Conservation (phyloP, 805 yeast genomes). For the Saccharomycopsis capsularis region DNA sequence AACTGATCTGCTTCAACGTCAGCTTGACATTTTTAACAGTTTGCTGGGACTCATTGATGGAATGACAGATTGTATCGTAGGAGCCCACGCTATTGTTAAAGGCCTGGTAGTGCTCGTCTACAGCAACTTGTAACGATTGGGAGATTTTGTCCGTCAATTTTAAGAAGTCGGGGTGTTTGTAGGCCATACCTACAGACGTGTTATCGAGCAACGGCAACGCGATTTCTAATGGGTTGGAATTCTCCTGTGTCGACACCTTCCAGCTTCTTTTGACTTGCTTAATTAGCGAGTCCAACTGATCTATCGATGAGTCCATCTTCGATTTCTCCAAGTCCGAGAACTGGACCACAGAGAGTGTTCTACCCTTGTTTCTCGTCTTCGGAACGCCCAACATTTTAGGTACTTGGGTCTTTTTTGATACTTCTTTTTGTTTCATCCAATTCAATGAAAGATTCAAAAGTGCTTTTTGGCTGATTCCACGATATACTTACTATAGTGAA, state of each 20-base stretch:
- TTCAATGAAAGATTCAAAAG: too few species aligned
- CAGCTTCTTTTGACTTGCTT: conserved; percentile 37
- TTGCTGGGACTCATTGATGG: conserved; percentile 59
- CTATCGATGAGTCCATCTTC: conserved; percentile 20
- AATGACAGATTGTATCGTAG: conserved; percentile 61
- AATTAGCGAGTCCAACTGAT: conserved; percentile 12
- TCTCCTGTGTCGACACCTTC: conserved; percentile 42
- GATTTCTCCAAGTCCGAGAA: conserved; percentile 21
- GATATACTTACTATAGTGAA: too few species aligned
- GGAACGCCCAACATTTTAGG: conserved; percentile 15
- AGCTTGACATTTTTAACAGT: conserved; percentile 43
- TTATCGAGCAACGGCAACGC: conserved; percentile 80
- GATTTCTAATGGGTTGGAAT: conserved; percentile 71
- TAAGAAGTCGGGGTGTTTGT: conserved; percentile 58
- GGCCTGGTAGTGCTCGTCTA: conserved; percentile 73
- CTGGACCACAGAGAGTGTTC: conserved; percentile 21
- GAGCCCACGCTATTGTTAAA: conserved; percentile 83
- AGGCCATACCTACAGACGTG: conserved; percentile 87
- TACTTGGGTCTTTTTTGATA: too few species aligned
- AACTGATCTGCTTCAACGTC: conserved; percentile 42
- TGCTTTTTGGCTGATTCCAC: too few species aligned
- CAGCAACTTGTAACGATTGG: conserved; percentile 55
- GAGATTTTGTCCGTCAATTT: conserved; percentile 52
- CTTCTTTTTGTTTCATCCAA: too few species aligned
- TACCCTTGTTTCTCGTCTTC: background rate